phyloP scores from a whole-genome alignment of 371 early-diverging fungal genomes.

The Lichtheimia corymbifera region DNA sequence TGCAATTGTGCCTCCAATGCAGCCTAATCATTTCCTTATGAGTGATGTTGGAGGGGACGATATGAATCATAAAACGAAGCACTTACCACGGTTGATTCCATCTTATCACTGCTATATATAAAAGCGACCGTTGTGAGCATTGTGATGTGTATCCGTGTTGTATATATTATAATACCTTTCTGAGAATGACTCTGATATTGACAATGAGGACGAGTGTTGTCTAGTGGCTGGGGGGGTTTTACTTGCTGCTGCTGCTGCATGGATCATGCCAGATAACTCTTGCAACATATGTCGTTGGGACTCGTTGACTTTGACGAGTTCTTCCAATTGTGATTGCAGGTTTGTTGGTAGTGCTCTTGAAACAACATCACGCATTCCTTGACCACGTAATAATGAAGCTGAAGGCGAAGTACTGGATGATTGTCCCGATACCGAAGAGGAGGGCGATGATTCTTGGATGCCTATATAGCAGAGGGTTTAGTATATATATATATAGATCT shows the following conservation, averaged over 20 bases:
- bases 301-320: slow-evolving; percentile 32
- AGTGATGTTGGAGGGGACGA: no score
- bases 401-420: slow-evolving; percentile 20
- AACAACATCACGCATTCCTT: slow-evolving; percentile 4
- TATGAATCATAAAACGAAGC: no score
- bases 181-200: background rate
- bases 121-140: no score
- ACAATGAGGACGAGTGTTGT: background rate
- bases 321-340: slow-evolving; percentile 29
- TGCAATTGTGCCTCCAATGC: slow-evolving; percentile 50
- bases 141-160: no score
- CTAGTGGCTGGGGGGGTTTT: background rate
- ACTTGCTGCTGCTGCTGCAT: background rate
- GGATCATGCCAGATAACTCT: slow-evolving; percentile 16
- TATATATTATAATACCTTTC: no score
- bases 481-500: no score
- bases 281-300: slow-evolving; percentile 29
- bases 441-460: slow-evolving; percentile 3
- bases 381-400: slow-evolving; percentile 31
- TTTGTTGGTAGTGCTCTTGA: slow-evolving; percentile 2
- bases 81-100: no score
- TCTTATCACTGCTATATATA: no score
- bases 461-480: background rate
- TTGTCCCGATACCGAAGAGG: background rate
- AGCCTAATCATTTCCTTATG: slow-evolving; percentile 11